Conservation (phyloP, 257 asterid species). For the Parsonsia alboflavescens region DNA sequence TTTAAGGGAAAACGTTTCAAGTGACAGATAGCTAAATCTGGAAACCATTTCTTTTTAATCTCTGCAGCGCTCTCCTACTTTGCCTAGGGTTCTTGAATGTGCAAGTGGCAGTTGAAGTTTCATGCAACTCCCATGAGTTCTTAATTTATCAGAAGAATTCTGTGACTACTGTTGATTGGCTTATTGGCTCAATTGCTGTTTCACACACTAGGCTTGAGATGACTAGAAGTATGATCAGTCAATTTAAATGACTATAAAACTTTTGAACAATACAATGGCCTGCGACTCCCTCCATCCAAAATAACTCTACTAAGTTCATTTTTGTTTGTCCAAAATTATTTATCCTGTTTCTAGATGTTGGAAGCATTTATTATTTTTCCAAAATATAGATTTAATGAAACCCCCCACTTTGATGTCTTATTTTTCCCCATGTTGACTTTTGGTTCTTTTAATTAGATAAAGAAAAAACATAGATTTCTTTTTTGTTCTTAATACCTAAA, state of each 20-base stretch:
- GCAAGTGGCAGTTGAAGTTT: background rate
- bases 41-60: background rate
- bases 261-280: background rate
- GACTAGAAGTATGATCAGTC: background rate
- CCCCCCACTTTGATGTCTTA: too few relatives aligned
- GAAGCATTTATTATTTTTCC: too few relatives aligned
- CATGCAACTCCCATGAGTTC: background rate
- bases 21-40: background rate
- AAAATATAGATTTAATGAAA: too few relatives aligned
- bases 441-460: too few relatives aligned
- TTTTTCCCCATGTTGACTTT: too few relatives aligned
- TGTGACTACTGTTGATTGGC: background rate
- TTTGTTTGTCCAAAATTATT: too few relatives aligned
- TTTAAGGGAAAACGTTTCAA: background rate
- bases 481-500: too few relatives aligned
- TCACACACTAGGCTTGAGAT: background rate
- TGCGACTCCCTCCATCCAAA: too few relatives aligned
- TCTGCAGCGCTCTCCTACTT: background rate
- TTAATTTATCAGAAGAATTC: background rate
- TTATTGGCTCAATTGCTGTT: background rate
- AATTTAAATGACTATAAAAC: background rate
- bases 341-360: too few relatives aligned
- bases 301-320: too few relatives aligned
- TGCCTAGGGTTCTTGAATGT: background rate
- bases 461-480: too few relatives aligned